Base-by-base conservation (phyloP, 2,329 filamentous ascomycete species). In the Mycogone perniciosa region DNA sequence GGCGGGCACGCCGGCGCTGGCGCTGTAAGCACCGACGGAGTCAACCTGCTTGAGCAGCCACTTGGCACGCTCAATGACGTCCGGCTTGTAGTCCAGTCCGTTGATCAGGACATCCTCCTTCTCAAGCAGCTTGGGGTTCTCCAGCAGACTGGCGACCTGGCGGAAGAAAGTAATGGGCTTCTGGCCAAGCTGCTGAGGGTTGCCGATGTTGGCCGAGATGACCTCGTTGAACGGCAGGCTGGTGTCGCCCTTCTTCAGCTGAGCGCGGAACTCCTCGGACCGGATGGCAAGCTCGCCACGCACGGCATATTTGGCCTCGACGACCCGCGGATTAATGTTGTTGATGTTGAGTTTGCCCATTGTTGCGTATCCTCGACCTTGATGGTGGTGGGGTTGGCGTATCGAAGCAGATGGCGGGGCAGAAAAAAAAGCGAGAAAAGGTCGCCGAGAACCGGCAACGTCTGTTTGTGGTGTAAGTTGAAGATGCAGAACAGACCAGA, bases 131-230 rank as follows among this genome's bases (percentile, higher is more conserved):
- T 76, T 68, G 1, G 93, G 93, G 75, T 97, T 91, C 77, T 99
- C 93, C 53, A 97, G 72, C 56, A 99, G 71, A 72, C 89, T 95
- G 63, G 93, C 80, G 30, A 99, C 93, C 74, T 99, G 92, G 61
- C 93, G 85, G 82, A 99, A 96, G 79, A 96, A 99, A 60, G 93
- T 99, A 64, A 99, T 92, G 64, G 93, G 93, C 78, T 97, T 95
- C 79, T 99, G 93, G 73, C 96, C 93, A 56, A 99, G 83, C 74
- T 99, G 93, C 73, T 99, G 93, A 4, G 93, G 93, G 76, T 99
- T 99, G 66, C 93, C 93, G 65, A 99, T 99, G 75, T 99, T 99
- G 72, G 93, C 93, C 56, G 88, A 91, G 73, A 99, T 92, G 70
- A 99, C 85, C 54, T 89, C 80, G 62, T 88, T 78, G 71, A 99